Evolutionary conservation across 768 basidiomycete genomes (phyloP).

Genomic region (Amyloporia xantha): DNA sequence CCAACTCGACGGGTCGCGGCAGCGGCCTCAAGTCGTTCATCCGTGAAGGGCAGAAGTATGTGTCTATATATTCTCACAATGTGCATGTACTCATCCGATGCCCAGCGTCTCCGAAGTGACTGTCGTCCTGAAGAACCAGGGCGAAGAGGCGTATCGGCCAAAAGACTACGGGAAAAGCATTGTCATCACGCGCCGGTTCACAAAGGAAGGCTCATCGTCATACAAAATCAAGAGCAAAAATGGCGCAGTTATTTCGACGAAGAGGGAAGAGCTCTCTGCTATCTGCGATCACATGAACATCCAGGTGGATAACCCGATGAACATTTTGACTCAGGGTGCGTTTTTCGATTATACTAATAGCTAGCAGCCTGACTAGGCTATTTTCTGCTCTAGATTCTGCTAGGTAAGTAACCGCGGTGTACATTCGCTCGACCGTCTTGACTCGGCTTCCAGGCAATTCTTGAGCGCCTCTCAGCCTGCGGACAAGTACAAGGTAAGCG

Average conservation of each 20-base stretch:
- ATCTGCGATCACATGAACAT: constrained; percentile 97
- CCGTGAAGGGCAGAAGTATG: constrained; percentile 77
- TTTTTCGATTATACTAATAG: background rate
- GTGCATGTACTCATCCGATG: background rate
- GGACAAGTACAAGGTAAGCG: constrained; percentile 82
- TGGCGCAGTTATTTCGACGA: constrained; percentile 60
- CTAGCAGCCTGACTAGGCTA: background rate
- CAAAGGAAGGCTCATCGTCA: constrained; percentile 61
- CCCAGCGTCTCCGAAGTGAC: constrained; percentile 66
- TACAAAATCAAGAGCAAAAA: constrained; percentile 82
- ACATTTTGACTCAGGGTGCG: constrained; percentile 80
- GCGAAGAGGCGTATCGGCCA: constrained; percentile 81
- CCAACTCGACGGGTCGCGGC: constrained; percentile 85
- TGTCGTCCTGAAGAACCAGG: constrained; percentile 81
- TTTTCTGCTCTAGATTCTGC: constrained; percentile 26
- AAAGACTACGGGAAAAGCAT: constrained; percentile 86
- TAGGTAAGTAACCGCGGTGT: constrained; percentile 15
- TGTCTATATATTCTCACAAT: constrained; percentile 17
- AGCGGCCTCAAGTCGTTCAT: constrained; percentile 80
- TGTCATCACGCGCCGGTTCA: constrained; percentile 74
- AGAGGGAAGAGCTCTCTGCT: constrained; percentile 76
- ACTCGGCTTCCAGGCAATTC: constrained; percentile 46
- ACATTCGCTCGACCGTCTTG: constrained; percentile 9
- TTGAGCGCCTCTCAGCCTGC: constrained; percentile 71
- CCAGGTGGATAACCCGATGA: constrained; percentile 95